Base-by-base conservation (phyloP, 2,329 filamentous ascomycete genomes). In the Diaporthe destruens region DNA sequence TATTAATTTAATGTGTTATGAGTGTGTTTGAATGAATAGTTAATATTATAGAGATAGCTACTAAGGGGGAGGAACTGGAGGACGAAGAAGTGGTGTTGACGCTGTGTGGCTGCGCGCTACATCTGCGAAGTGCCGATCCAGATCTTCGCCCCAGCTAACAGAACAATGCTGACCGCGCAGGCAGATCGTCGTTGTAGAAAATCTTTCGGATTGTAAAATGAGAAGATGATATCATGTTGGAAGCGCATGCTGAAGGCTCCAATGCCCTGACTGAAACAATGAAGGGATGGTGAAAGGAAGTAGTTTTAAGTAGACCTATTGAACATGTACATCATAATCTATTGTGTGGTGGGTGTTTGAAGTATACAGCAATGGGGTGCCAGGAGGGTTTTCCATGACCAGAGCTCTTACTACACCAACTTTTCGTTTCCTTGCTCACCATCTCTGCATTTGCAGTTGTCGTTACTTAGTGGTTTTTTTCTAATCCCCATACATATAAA, bases 261-360 rank as follows among this genome's bases (percentile, higher is more conserved):
- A 32, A 47, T 32, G 32, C 57, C 57, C 57, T 63, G 39, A 11
- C 57, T 63, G 57, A 63, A 63, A 63, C 57, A 63, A 63, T 63
- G 39, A n/a, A 63, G 57, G 57, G 57, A 39, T 63, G 2, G 42
- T 63, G 57, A 63, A 39, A 59, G 23, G 8, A 32, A 39, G 16
- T n/a, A 25, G 8, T 9, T 18, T 34, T 39, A 47, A 63, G 39
- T 39, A 47, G 25, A 39, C 23, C 57, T 47, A n/a, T 34, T 47
- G 25, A 9, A 39, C 7, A 47, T 63, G 57, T 6, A 63, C 47
- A 63, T 63, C 57, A 63, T 63, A 63, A 63, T 63, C 57, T 63
- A 47, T 11, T 36, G 34, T 34, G 12, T 47, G 25, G 42, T 16
- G n/a, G 57, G 42, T 63, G 39, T 47, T 47, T 63, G 39, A 63